Conservation (phyloP, 2,329 filamentous ascomycete genomes). For the Escovopsis sp. region DNA sequence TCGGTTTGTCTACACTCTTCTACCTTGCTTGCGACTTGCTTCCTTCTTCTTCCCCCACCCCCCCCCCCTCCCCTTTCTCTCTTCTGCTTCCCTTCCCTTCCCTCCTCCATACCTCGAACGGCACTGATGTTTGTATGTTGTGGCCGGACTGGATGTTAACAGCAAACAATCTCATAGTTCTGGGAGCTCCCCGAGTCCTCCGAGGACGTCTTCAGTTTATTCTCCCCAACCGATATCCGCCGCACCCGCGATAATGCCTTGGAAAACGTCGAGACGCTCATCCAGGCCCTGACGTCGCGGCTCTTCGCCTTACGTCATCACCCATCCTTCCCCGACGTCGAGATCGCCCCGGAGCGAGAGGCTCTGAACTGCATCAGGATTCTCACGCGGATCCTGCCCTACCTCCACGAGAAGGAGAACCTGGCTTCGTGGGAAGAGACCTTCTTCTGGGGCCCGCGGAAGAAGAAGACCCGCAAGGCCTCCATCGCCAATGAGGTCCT, state of each 20-base stretch:
- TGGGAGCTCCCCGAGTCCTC: slow-evolving; percentile 93
- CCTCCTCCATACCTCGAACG: background rate
- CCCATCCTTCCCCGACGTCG: slow-evolving; percentile 76
- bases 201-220: slow-evolving; percentile 93
- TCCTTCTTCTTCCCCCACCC: no score
- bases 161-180: slow-evolving; percentile 43
- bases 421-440: slow-evolving; percentile 75
- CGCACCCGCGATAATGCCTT: slow-evolving; percentile 73
- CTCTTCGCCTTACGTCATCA: slow-evolving; percentile 74
- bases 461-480: slow-evolving; percentile 54
- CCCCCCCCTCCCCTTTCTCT: background rate
- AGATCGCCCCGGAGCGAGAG: slow-evolving; percentile 71
- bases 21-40: no score
- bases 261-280: slow-evolving; percentile 78
- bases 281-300: slow-evolving; percentile 70
- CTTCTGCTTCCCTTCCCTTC: background rate
- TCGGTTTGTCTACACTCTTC: slow-evolving; percentile 45
- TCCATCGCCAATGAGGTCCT: slow-evolving; percentile 60
- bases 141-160: no score
- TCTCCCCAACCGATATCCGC: slow-evolving; percentile 77
- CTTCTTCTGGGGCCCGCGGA: slow-evolving; percentile 77
- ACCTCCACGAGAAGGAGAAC: slow-evolving; percentile 77
- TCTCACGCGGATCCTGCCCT: slow-evolving; percentile 78
- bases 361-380: slow-evolving; percentile 93
- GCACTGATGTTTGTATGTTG: no score